Evolutionary conservation across 192 early-diverging fungal species (phyloP), one percentile per base, ranked within the genome.

Genomic region (Spizellomyces sp.): DNA sequence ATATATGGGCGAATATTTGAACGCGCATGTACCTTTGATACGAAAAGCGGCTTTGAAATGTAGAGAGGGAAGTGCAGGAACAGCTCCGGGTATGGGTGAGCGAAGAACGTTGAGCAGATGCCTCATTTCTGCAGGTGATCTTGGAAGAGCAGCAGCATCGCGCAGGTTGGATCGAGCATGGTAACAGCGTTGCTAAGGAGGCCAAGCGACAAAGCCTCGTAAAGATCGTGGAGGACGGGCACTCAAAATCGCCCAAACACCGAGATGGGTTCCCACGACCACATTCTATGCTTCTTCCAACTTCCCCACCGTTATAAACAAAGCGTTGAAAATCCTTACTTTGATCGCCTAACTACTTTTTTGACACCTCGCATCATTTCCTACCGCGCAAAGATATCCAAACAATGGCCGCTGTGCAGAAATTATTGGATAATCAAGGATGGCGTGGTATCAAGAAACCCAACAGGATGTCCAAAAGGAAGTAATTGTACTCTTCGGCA

Each of bases 271-370:
- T 10, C 10, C 59, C 27, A 22, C 59, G 59, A 61, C 59, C 22
- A 61, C 22, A 61, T 61, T 22, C 12, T 22, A 1, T 61, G 59
- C 59, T 61, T 61, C 22, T 22, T 61, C 14, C 59, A 61, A 22
- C 15, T 61, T 12, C 59, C 59, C 2, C 12, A 12, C 59, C 10
- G 27, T 2, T 12, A 17, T 12, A 36, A 36, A 4, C n/a, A 14
- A 2, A 14, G n/a, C 59, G 14, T 12, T 10, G 14, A n/a, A n/a
- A 61, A 61, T 27, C 59, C 59, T 1, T 61, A 61, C 36, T 61
- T 61, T 36, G 22, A 12, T 22, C n/a, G 59, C 22, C 59, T 61
- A 10, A 19, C 2, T 12, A 27, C 12, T 0, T 61, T 19, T 61
- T 27, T 61, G 2, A 27, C 12, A 12, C 59, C 59, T 14, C n/a